Base-by-base conservation (phyloP, 2,329 filamentous ascomycete genomes). In the Alternaria sp. region DNA sequence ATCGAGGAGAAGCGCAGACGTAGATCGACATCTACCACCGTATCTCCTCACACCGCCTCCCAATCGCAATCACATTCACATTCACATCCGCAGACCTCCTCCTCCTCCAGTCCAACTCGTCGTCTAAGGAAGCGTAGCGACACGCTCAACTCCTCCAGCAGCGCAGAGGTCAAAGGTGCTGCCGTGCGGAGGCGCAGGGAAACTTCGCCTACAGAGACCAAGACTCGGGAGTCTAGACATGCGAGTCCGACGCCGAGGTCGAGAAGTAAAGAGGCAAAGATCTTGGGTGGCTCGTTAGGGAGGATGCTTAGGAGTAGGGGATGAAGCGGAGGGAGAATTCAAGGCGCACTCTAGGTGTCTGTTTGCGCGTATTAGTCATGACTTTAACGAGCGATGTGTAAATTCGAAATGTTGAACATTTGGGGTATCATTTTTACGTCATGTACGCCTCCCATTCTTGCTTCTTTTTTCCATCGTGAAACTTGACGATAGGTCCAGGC, bases 41-140 rank as follows among this genome's bases (percentile, higher is more conserved):
- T 49, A 23, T 29, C 50, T 39, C 41, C 51, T 21, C 37, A 45
- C 21, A 9, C 24, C 28, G 37, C 46, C 10, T 45, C 48, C 28
- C 56, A 56, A 34, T 41, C 50, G 3, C 49, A 56, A 29, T 41
- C 48, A 8, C 48, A 23, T 21, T 41, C 48, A 8, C 48, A 23
- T 21, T 14, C 51, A n/a, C 51, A 42, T 23, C 23, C 51, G 9
- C 54, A 57, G 17, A 40, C 50, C 4, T 21, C 50, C 9, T 56
- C 60, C 8, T 26, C 34, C 5, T 54, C 55, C 8, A 54, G 44
- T 34, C 48, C 65, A 5, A 45, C 54, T 8, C 62, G 63, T 34
- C 61, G 64, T 14, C 54, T 66, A 3, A 61, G 67, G 33, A 71
- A 68, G 40, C 56, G 67, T 17, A 70, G 68, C 33, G 65, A 71